Evolutionary conservation across 768 basidiomycete genomes (phyloP), one percentile per base, ranked within the genome.

Genomic region (Podaxis sp.): DNA sequence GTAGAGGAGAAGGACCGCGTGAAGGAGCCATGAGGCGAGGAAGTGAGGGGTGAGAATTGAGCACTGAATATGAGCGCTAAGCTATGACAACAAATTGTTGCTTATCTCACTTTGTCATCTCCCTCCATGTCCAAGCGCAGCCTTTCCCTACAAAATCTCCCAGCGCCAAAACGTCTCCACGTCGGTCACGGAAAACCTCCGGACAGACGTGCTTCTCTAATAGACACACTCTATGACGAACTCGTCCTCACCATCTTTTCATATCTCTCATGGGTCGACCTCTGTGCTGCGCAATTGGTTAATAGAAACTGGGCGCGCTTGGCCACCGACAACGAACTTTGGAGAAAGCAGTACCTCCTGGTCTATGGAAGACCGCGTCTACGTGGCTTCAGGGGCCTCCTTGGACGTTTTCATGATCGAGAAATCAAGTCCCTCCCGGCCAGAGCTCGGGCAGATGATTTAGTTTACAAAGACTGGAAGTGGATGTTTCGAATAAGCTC

Each of bases 401-500:
- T 84, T 63, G 77, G 77, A 8, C 76, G 84, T 53, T 72, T 74
- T 5, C 86, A 90, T 68, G 86, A 85, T 4, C 78, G 85, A 63
- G 81, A 85, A 70, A 73, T 87, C 24, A 86, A 79, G 68, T 78
- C 82, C 2, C 75, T 93, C 30, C 90, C 89, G 11, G 80, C 78
- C 28, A 74, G 87, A 70, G 82, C 77, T 4, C 65, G 75, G 63
- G 68, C 69, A 33, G 75, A 77, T 19, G 70, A 75, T 19, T 53
- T 52, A 17, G 38, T 17, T 9, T 63, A 74, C 52, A 84, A 80
- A 70, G 86, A 91, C 69, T 93, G 91, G 91, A 92, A 90, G 73
- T 89, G 85, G 84, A 92, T 93, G 90, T 93, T 92, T 73, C 82
- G 89, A 60, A 89, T 92, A 65, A 91, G 89, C 67, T 86, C 86